Evolutionary conservation across 2,329 filamentous ascomycete species (phyloP).

Genomic region (Aspergillus amoenus): DNA sequence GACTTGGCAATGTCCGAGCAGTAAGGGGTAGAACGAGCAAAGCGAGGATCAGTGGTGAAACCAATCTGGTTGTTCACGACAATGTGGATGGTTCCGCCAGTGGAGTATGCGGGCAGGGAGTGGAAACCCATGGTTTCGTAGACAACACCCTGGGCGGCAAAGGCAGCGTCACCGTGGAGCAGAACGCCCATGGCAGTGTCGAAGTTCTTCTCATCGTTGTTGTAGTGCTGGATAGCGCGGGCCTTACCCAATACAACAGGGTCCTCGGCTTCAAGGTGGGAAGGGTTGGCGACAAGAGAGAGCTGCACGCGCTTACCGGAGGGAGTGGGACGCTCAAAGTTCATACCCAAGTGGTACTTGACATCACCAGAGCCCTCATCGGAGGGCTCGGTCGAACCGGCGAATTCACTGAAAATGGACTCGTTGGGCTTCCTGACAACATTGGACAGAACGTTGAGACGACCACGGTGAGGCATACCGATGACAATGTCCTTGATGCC

Average conservation of each 20-base stretch:
- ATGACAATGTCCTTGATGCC: constrained; percentile 99
- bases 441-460: constrained; percentile 96
- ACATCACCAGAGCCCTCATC: constrained; percentile 98
- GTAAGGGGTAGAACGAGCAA: constrained; percentile 95
- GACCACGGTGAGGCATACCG: constrained; percentile 98
- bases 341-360: constrained; percentile 99
- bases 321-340: constrained; percentile 97
- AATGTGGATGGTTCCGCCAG: constrained; percentile 93
- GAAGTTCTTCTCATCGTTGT: constrained; percentile 89
- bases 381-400: constrained; percentile 78
- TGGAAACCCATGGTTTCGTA: constrained; percentile 99
- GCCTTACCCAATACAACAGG: constrained; percentile 97
- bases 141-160: constrained; percentile 93
- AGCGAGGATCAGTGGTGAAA: constrained; percentile 97
- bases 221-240: constrained; percentile 97
- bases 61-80: constrained; percentile 99
- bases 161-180: constrained; percentile 94
- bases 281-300: constrained; percentile 96
- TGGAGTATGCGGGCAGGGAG: constrained; percentile 91
- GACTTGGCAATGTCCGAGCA: constrained; percentile 99
- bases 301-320: constrained; percentile 99
- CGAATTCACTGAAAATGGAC: constrained; percentile 98
- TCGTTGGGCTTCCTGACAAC: constrained; percentile 99
- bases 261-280: constrained; percentile 96
- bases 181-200: constrained; percentile 91